A percentile compares a stretch with the other conserved stretches of the same genome.
Evolutionary conservation across 164 flowering plant genomes (phyloP).

Genomic region (Annona cherimola): DNA sequence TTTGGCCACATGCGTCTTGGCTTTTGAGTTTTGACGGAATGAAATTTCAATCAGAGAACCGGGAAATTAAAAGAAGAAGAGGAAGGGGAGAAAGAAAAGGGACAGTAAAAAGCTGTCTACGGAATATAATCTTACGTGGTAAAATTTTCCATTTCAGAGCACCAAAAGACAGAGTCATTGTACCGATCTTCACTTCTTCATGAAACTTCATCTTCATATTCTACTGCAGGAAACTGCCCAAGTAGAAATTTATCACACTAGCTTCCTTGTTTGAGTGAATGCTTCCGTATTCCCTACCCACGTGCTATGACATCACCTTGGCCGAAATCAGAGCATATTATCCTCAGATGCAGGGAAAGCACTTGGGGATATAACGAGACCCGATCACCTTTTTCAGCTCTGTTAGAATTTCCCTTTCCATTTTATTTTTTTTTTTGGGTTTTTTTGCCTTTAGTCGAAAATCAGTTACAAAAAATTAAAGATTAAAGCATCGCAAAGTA

Average conservation of each 20-base stretch:
- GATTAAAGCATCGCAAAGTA: too few species aligned
- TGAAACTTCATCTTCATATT: not conserved
- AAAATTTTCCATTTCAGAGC: not conserved
- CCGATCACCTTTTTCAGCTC: too few species aligned
- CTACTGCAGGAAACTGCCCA: not conserved
- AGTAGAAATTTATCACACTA: not conserved
- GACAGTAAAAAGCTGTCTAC: not conserved
- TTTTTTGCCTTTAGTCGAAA: too few species aligned
- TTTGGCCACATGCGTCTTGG: not conserved
- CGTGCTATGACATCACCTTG: not conserved
- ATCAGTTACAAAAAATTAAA: too few species aligned
- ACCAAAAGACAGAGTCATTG: not conserved
- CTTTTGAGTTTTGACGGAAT: not conserved
- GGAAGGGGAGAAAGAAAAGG: too few species aligned
- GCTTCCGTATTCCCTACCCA: not conserved
- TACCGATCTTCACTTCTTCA: not conserved
- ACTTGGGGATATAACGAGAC: too few species aligned
- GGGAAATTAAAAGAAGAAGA: too few species aligned
- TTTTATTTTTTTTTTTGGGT: too few species aligned
- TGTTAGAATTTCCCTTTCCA: too few species aligned
- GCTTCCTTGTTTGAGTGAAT: not conserved
- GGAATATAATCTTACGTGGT: not conserved
- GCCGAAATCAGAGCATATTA: not conserved
- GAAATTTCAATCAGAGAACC: not conserved
- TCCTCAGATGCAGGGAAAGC: too few species aligned